Base-by-base conservation (phyloP, 352 stramenopile species). In the Phytophthora citricola region DNA sequence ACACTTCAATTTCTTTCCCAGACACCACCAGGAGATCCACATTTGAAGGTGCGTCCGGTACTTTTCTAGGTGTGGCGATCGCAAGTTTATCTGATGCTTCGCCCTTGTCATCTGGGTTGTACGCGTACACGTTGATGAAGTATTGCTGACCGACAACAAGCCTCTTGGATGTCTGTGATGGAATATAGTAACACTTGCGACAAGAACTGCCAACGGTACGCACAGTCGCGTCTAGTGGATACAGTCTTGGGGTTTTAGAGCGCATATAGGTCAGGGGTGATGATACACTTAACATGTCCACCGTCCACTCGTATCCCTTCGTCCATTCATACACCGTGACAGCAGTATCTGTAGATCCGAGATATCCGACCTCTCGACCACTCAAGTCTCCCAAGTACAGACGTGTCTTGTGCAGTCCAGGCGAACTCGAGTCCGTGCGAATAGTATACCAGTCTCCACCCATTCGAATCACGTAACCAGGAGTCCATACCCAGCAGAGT, bases 1-100 rank as follows among this genome's bases (percentile, higher is more conserved):
- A 94, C 6, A 98, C 88, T 58, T 97, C 84, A 11, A 98, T 64
- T 56, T 96, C 83, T 26, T 84, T 70, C 7, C 93, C 91, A 32
- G 93, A 98, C 2, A 98, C 71, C 14, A 97, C 88, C 17, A 76
- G 54, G 2, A 98, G 57, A 38, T 88, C 71, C 15, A 98, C 80
- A 58, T 97, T 91, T 14, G 83, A 93, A 22, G 94, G 94, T 1
- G 92, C 79, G 51, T 85, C 83, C 5, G 94, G 94, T 22, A 98
- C 89, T 77, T 91, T 87, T 29, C 83, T 91, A 14, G 93, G 93
- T 39, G 79, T 94, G 14, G 76, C 80, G 0, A 38, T 67, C 3
- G 83, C 66, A 6, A 70, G 61, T 7, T 64, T 65, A 2, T 64
- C 49, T 10, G 75, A 79, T 6, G 71, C 73, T 6, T 59, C 64